These are phyloP conservation scores for Pulveroboletus sp. DNA, from an alignment of 1,284 basidiomycete species.

Conservation along the genomic window DNA sequence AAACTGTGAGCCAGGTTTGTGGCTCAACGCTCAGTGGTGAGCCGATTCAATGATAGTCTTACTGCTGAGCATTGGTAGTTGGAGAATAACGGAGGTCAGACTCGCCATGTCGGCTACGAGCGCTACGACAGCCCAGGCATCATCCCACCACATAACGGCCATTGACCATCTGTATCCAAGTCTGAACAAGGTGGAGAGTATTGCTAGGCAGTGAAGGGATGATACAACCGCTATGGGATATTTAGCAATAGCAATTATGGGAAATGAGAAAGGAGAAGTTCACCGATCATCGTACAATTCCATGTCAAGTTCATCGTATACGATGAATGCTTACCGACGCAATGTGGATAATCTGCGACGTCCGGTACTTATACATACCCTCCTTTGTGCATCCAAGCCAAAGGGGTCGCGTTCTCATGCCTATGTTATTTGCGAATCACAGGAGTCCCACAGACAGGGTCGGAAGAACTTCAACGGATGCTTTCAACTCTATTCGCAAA, in stretches of 20 bases:
- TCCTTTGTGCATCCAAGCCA: background rate
- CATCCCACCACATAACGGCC: constrained; percentile 24
- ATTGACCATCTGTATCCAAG: constrained; percentile 20
- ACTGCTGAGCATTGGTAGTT: background rate
- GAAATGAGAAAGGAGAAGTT: background rate
- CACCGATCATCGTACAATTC: constrained; percentile 6
- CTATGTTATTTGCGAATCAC: background rate
- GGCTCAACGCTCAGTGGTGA: background rate
- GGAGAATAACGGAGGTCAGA: constrained; percentile 1
- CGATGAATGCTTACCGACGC: too few species aligned
- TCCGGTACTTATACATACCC: too few species aligned
- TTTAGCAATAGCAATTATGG: background rate
- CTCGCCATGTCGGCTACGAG: constrained; percentile 5
- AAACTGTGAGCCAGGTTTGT: background rate
- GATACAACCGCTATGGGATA: constrained; percentile 1
- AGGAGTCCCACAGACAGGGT: background rate
- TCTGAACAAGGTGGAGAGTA: constrained; percentile 17
- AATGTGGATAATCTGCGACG: background rate
- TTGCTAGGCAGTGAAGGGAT: constrained; percentile 13
- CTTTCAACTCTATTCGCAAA: too few species aligned
- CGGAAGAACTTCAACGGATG: background rate
- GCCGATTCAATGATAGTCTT: background rate
- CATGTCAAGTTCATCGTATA: background rate
- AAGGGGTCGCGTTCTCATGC: background rate
- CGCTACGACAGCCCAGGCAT: constrained; percentile 17